These are phyloP conservation scores for Endocarpon pusillum DNA, from an alignment of 495 filamentous ascomycete species.

Conservation along the genomic window DNA sequence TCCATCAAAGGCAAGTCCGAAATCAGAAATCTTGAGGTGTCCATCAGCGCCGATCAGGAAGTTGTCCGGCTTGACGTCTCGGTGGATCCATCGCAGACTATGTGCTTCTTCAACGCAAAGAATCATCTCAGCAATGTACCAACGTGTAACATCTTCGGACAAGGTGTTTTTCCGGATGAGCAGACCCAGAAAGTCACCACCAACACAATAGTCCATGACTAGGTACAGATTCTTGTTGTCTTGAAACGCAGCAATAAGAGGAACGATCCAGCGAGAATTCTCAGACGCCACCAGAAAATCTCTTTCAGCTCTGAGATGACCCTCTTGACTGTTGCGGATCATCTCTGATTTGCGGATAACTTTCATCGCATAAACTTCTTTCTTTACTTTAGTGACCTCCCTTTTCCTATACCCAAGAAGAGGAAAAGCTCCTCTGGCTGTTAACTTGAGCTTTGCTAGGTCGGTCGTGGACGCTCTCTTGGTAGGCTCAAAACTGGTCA, in stretches of 20 bases:
- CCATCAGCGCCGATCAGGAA: conserved; percentile 78
- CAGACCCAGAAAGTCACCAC: conserved; percentile 79
- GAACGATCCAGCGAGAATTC: conserved; percentile 72
- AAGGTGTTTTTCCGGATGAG: conserved; percentile 69
- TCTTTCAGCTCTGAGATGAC: conserved; percentile 75
- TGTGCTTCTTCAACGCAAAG: conserved; percentile 88
- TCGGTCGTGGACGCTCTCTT: background rate
- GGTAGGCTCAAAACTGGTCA: too few relatives aligned
- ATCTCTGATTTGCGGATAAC: conserved; percentile 85
- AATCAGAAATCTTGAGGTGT: conserved; percentile 89
- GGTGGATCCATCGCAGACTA: conserved; percentile 72
- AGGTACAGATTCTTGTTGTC: conserved; percentile 71
- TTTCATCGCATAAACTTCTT: conserved; percentile 83
- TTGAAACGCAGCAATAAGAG: conserved; percentile 77
- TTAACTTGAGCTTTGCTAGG: conserved; percentile 2
- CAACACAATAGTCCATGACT: conserved; percentile 95
- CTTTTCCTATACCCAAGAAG: conserved; percentile 14
- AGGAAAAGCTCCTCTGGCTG: conserved; percentile 9
- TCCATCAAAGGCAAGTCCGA: conserved; percentile 85
- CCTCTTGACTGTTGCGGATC: conserved; percentile 80
- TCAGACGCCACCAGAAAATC: conserved; percentile 81
- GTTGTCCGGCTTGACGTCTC: conserved; percentile 93
- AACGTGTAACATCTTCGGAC: conserved; percentile 57
- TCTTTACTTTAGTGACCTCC: conserved; percentile 19
- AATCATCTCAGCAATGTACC: conserved; percentile 91